Evolutionary conservation across 2,329 filamentous ascomycete genomes (phyloP).

Genomic region (Colletotrichum scovillei): DNA sequence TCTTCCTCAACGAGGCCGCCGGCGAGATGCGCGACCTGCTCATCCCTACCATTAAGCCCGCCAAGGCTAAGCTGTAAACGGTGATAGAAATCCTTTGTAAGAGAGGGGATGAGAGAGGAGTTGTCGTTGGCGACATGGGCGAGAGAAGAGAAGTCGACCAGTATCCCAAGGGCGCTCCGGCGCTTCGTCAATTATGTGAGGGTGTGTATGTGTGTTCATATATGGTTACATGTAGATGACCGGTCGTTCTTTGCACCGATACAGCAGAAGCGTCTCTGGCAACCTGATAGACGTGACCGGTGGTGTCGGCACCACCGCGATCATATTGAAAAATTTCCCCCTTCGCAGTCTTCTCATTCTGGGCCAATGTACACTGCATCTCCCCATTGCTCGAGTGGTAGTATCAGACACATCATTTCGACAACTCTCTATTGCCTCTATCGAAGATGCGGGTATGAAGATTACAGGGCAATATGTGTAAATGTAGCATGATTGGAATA

Average conservation of each 20-base stretch:
- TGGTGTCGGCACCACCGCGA: not conserved
- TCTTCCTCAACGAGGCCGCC: slow-evolving; percentile 94
- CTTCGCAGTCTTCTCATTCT: not conserved
- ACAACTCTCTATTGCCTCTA: not conserved
- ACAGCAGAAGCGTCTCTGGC: slow-evolving; percentile 24
- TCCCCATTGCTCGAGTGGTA: not conserved
- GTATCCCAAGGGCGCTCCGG: not conserved
- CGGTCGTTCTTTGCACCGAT: slow-evolving; percentile 1
- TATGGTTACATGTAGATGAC: not conserved
- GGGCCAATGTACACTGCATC: not conserved
- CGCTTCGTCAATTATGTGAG: not conserved
- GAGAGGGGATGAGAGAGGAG: not conserved
- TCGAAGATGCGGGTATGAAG: not conserved
- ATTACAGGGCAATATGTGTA: not conserved
- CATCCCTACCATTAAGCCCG: slow-evolving; percentile 79
- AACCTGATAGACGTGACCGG: slow-evolving; percentile 18
- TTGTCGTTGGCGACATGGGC: no score
- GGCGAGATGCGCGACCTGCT: slow-evolving; percentile 89
- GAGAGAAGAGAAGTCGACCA: not conserved
- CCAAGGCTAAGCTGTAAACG: slow-evolving; percentile 87
- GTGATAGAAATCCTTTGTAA: not conserved
- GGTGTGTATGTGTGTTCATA: not conserved
- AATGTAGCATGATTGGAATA: not conserved
- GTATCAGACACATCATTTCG: not conserved
- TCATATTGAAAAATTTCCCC: not conserved